These are phyloP conservation scores for Kluyveromyces lactis DNA, from an alignment of 805 yeast genomes.

Conservation along the genomic window DNA sequence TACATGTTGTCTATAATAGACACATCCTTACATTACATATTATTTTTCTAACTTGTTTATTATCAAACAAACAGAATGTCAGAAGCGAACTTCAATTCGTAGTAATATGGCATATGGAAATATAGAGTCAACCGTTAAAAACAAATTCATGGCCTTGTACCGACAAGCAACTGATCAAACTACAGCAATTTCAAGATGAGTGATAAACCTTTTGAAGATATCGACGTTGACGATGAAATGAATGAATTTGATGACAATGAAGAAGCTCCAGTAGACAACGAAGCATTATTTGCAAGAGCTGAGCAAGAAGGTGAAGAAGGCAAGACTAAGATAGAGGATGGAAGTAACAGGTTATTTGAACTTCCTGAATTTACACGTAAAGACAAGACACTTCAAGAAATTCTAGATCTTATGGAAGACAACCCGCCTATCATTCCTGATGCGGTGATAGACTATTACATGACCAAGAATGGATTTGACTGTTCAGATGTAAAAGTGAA, in stretches of 20 bases:
- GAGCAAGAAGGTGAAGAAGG: conserved; percentile 12
- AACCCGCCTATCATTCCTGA: conserved; percentile 95
- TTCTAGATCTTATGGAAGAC: conserved; percentile 83
- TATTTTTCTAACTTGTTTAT: too few species aligned
- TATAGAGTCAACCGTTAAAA: too few species aligned
- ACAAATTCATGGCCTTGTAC: too few species aligned
- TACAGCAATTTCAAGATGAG: neutral
- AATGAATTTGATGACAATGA: conserved; percentile 31
- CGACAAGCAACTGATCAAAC: too few species aligned
- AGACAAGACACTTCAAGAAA: conserved; percentile 77
- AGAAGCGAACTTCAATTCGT: too few species aligned
- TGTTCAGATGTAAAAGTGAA: conserved; percentile 72
- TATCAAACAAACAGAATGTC: too few species aligned
- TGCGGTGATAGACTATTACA: conserved; percentile 87
- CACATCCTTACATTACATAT: too few species aligned
- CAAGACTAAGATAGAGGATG: conserved; percentile 23
- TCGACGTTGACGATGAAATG: conserved; percentile 22
- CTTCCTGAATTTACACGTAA: conserved; percentile 65
- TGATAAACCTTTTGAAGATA: conserved; percentile 4
- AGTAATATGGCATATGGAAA: too few species aligned
- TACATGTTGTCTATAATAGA: too few species aligned
- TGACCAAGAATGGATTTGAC: conserved; percentile 77
- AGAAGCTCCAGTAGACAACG: conserved; percentile 24
- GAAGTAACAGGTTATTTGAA: conserved; percentile 33
- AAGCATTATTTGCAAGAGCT: conserved; percentile 11